Evolutionary conservation across 2,329 filamentous ascomycete species (phyloP), one percentile per base, ranked within the genome.

Genomic region (Neodidymelliopsis sp.): DNA sequence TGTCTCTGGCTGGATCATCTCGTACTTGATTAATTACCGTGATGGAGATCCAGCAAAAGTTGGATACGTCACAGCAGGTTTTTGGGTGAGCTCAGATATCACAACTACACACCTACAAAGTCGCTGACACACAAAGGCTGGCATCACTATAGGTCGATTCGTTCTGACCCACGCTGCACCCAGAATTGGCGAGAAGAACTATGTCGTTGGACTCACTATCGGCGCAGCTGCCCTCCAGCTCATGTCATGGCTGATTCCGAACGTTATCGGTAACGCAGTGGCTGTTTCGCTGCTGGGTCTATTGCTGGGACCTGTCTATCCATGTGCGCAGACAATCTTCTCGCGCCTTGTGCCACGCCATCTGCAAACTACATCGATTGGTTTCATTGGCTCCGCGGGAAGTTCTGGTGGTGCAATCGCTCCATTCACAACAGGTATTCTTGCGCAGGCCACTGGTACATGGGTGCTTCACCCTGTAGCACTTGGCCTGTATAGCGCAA

Each of bases 1-100:
- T 11, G 89, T 93, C 56, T 90, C 87, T 0, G 90, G 90, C 42
- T 95, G 90, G 91, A 87, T 93, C 37, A 91, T 93, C 54, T 91
- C 88, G 2, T 95, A 92, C 75, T 77, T 95, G 28, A 91, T 94
- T 71, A 81, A 82, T 38, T 82, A 85, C 54, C 85, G 90, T 27
- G 77, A 84, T 47, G 90, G 89, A 11, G 80, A 88, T 59, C 88
- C 89, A 6, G 77, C 81, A 0, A 78, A 81, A 3, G 88, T 94
- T 13, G 90, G 91, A 25, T 94, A 94, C 69, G 88, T 94, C 16
- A 91, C 88, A 1, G 80, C 89, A 1, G 82, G 81, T 5, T 85
- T 85, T 66, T 85, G 82, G 81, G 81, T 76, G 28, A 81, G 85
- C 49, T 8, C 9, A 12, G 9, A n/a, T n/a, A n/a, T n/a, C n/a